phyloP scores from a whole-genome alignment of 208 protist genomes.

The Acanthamoeba castellanii region DNA sequence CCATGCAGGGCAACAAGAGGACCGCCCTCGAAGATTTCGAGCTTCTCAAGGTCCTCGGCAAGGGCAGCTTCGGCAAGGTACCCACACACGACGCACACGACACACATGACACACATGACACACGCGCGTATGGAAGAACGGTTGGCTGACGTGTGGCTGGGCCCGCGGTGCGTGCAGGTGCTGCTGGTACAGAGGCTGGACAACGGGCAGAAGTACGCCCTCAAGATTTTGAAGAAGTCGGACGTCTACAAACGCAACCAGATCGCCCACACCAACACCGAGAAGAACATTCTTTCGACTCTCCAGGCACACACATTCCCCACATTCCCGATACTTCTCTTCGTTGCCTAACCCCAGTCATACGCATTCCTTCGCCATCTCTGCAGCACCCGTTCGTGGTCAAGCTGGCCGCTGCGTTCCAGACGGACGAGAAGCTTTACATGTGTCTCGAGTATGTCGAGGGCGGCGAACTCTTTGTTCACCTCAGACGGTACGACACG shows the following conservation, averaged over 20 bases:
- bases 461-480: constrained; percentile 92
- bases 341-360: no score
- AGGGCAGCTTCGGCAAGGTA: constrained; percentile 82
- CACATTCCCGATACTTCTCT: not conserved
- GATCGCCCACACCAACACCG: constrained; percentile 81
- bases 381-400: constrained; percentile 93
- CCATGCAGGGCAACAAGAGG: constrained; percentile 17
- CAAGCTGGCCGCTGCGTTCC: constrained; percentile 88
- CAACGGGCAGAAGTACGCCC: constrained; percentile 47
- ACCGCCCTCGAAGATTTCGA: constrained; percentile 83
- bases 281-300: constrained; percentile 70
- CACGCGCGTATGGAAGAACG: not conserved
- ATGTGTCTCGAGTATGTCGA: constrained; percentile 90
- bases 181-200: constrained; percentile 33
- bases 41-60: constrained; percentile 82
- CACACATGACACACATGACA: not conserved
- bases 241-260: constrained; percentile 59
- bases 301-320: not conserved
- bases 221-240: constrained; percentile 70
- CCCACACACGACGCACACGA: not conserved
- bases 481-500: constrained; percentile 84
- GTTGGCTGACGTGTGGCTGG: not conserved
- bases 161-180: not conserved
- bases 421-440: constrained; percentile 87
- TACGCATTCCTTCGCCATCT: no score